A percentile compares a stretch with the other conserved stretches of the same genome.
These are phyloP conservation scores for Myriosclerotinia scirpicola DNA, from an alignment of 2,329 filamentous ascomycete species.

Conservation along the genomic window DNA sequence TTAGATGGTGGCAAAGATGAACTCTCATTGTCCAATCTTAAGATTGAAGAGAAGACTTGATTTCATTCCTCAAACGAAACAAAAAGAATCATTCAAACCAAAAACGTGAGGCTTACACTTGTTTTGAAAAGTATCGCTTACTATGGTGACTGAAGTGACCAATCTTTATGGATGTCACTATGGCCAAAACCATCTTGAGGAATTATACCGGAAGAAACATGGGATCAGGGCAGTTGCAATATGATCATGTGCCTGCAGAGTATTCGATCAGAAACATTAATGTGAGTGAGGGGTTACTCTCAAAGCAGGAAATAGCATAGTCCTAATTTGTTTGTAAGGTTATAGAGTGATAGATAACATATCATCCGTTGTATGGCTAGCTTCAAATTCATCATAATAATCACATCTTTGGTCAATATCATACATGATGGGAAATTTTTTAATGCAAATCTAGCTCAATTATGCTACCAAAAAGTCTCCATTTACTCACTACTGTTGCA, in stretches of 20 bases:
- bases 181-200: not conserved
- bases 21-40: conserved; percentile 31
- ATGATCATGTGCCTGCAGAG: not conserved
- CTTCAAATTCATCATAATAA: not conserved
- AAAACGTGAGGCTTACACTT: not conserved
- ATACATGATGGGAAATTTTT: not conserved
- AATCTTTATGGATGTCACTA: not conserved
- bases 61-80: conserved; percentile 1
- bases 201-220: not conserved
- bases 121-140: not conserved
- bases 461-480: conserved; percentile 36
- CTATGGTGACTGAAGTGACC: not conserved
- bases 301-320: not conserved
- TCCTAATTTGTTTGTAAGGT: not conserved
- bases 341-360: not conserved
- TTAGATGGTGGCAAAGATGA: conserved; percentile 23
- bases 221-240: not conserved
- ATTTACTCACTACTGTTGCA: conserved; percentile 31
- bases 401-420: not conserved
- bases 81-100: not conserved
- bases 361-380: not conserved
- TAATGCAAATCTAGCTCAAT: conserved; percentile 27
- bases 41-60: conserved; percentile 39
- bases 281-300: not conserved
- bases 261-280: not conserved